Evolutionary conservation across 148 eudicot species (phyloP).

Genomic region (Amaranthus hypochondriacus): DNA sequence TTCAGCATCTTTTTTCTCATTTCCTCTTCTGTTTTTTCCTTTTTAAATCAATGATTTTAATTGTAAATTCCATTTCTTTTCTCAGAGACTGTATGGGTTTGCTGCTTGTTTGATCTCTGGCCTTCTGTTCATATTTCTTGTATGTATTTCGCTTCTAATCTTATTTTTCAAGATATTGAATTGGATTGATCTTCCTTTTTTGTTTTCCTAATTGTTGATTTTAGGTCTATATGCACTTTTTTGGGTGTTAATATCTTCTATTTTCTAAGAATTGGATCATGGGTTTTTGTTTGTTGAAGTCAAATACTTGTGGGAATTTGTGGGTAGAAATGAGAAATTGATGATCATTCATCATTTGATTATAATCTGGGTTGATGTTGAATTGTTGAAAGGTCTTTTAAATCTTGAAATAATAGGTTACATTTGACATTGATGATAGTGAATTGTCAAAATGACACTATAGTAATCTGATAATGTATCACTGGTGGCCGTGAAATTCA

Average conservation of each 20-base stretch:
- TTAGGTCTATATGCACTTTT: background rate
- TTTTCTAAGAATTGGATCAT: background rate
- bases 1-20: background rate
- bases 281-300: background rate
- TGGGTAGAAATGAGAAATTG: background rate
- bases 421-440: no score
- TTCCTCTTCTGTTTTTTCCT: background rate
- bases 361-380: background rate
- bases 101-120: conserved; percentile 53
- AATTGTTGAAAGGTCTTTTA: background rate
- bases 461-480: background rate
- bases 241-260: background rate
- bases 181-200: background rate
- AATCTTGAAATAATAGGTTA: no score
- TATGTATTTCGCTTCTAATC: conserved; percentile 19
- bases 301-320: background rate
- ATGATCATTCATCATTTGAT: background rate
- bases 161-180: background rate
- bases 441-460: no score
- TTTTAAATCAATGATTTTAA: background rate
- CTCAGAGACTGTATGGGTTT: conserved; percentile 61
- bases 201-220: background rate
- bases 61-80: conserved; percentile 2
- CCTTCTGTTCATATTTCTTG: conserved; percentile 44
- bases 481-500: background rate